Base-by-base conservation (phyloP, 2,329 filamentous ascomycete genomes). In the Aspergillus uvarum region DNA sequence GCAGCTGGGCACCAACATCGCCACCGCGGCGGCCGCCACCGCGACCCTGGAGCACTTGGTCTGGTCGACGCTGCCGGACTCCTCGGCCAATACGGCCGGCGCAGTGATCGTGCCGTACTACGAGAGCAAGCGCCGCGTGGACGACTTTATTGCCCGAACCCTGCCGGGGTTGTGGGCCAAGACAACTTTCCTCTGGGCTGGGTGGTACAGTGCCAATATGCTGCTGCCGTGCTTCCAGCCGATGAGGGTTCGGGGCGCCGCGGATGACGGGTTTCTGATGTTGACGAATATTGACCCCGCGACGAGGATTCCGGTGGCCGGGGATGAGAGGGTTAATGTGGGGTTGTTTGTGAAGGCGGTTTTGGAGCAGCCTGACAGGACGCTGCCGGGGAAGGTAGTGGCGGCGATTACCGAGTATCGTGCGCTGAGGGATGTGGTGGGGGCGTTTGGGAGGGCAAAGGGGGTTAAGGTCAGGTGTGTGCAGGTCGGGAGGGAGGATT, bases 1-100 rank as follows among this genome's bases (percentile, higher is more conserved):
- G 16, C 56, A 60, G 11, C 77, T 80, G 47, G 79, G 75, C 5
- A 76, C 73, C 63, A 81, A 78, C 47, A 60, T 82, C 5, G 79
- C 78, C 4, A 71, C 72, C 5, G 79, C 79, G 2, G 80, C 80
- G 0, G 70, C 74, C 0, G 60, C 65, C 7, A 77, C 70, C 0
- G 14, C 65, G 0, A 74, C 76, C 0, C 71, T 82, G 1, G 68
- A 79, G 56, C 78, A 81, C 60, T 82, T 76, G 63, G 71, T 82
- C 56, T 81, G 79, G 78, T 79, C 76, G 7, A 81, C 80, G 0
- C 70, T 80, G 5, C 80, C 80, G 1, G 72, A 74, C 38, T 66
- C 71, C 5, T 66, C 63, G 35, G 64, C 59, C 12, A 68, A 75
- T 16, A 72, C 72, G 5, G 59, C 62, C 0, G 77, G 78, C 0